These are phyloP conservation scores for Mycena metata DNA, from an alignment of 768 basidiomycete species.

Conservation along the genomic window DNA sequence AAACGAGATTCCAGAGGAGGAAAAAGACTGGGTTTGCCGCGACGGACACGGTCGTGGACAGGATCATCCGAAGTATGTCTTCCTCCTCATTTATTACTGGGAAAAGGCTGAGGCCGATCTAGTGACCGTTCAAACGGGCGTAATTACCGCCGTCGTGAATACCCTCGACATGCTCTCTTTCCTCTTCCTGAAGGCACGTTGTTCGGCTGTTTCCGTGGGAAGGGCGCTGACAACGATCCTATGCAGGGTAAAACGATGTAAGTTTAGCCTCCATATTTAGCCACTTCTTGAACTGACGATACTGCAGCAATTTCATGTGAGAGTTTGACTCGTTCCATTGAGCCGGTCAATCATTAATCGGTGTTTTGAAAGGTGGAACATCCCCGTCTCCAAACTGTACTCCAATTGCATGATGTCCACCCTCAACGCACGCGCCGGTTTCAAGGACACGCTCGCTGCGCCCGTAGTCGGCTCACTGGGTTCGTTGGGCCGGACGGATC, in stretches of 20 bases:
- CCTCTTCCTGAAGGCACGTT: neutral
- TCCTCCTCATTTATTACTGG: neutral
- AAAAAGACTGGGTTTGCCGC: conserved; percentile 11
- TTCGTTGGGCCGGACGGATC: neutral
- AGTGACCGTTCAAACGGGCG: conserved; percentile 24
- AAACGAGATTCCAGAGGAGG: neutral
- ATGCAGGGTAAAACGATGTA: conserved; percentile 19
- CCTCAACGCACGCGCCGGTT: conserved; percentile 12
- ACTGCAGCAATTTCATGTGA: conserved; percentile 17
- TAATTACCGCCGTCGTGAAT: conserved; percentile 20
- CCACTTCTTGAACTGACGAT: neutral
- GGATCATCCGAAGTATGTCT: conserved; percentile 4
- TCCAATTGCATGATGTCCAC: conserved; percentile 19
- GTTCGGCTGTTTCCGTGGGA: neutral
- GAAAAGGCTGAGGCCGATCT: no score
- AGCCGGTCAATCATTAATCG: no score
- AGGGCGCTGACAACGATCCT: neutral
- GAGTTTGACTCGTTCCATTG: no score
- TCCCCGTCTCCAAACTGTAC: conserved; percentile 24
- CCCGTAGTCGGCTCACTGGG: no score
- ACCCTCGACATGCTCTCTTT: conserved; percentile 21
- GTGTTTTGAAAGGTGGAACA: conserved; percentile 4
- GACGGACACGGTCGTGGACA: conserved; percentile 14
- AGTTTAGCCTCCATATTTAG: neutral
- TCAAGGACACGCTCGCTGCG: neutral